phyloP scores from a whole-genome alignment of 2,329 filamentous ascomycete genomes.

The Penicillium corylophilum region DNA sequence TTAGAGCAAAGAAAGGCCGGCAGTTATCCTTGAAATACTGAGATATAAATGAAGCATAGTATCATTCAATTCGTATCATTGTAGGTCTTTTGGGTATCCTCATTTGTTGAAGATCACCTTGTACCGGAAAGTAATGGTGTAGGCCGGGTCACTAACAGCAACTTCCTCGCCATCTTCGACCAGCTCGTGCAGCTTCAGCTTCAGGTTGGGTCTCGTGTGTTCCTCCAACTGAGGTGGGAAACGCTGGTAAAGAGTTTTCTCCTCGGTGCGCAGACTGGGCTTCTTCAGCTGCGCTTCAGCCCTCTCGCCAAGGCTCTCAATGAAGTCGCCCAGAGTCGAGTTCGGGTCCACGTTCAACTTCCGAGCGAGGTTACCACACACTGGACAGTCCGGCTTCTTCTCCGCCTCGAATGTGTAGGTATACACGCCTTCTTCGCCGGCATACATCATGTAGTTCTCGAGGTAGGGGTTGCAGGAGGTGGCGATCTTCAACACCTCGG shows the following conservation, averaged over 20 bases:
- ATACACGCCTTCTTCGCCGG: constrained; percentile 91
- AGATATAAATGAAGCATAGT: constrained; percentile 10
- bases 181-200: constrained; percentile 73
- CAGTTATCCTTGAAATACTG: constrained; percentile 23
- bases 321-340: constrained; percentile 75
- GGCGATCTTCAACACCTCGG: constrained; percentile 93
- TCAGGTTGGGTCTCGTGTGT: constrained; percentile 78
- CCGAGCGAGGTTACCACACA: constrained; percentile 81
- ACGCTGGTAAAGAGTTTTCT: constrained; percentile 88
- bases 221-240: constrained; percentile 77
- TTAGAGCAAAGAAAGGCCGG: constrained; percentile 30
- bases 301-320: constrained; percentile 77
- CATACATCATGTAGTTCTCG: constrained; percentile 99
- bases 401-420: constrained; percentile 97
- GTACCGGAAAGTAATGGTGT: constrained; percentile 69
- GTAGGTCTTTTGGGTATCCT: background rate
- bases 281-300: constrained; percentile 93
- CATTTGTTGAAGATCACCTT: constrained; percentile 50
- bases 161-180: constrained; percentile 82
- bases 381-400: constrained; percentile 90
- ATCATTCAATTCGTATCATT: constrained; percentile 7
- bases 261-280: constrained; percentile 77
- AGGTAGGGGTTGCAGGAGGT: constrained; percentile 79
- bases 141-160: constrained; percentile 88
- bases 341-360: constrained; percentile 70